A percentile compares a stretch with the other conserved stretches of the same genome.
Evolutionary conservation across 257 asterid species (phyloP).

Genomic region (Salvia rosmarinus): DNA sequence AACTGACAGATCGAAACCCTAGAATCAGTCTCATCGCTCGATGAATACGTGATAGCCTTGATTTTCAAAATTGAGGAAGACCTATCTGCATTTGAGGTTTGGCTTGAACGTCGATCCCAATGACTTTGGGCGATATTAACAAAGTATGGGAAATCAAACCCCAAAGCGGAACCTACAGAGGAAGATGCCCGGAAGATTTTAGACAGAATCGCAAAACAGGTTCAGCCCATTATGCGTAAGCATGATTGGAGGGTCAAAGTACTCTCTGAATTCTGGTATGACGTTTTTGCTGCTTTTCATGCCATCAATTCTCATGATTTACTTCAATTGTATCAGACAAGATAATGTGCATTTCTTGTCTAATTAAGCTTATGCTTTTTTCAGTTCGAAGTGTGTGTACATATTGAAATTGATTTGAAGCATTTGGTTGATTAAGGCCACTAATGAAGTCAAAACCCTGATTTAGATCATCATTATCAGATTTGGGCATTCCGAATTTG

Average conservation of each 20-base stretch:
- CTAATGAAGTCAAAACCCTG: neutral
- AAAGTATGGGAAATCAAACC: conserved; percentile 85
- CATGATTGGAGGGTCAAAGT: conserved; percentile 90
- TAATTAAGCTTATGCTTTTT: neutral
- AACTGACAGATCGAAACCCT: neutral
- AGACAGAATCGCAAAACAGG: conserved; percentile 73
- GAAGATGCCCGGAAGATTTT: conserved; percentile 77
- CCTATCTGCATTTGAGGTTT: conserved; percentile 34
- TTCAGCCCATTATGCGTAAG: conserved; percentile 94
- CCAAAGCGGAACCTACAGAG: conserved; percentile 67
- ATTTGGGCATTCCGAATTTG: neutral
- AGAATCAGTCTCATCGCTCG: neutral
- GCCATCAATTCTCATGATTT: neutral
- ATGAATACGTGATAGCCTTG: conserved; percentile 1
- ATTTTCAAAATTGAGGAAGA: neutral
- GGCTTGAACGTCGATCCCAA: conserved; percentile 27
- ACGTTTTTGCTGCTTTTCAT: conserved; percentile 10
- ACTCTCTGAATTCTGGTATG: conserved; percentile 82
- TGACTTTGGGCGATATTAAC: conserved; percentile 71
- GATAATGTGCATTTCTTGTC: neutral
- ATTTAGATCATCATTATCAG: conserved; percentile 12
- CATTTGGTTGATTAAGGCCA: neutral
- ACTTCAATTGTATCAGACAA: neutral
- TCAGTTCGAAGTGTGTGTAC: neutral
- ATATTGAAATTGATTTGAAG: neutral